Evolutionary conservation across 139 green algal species (phyloP).

Genomic region (Dunaliella primolecta): DNA sequence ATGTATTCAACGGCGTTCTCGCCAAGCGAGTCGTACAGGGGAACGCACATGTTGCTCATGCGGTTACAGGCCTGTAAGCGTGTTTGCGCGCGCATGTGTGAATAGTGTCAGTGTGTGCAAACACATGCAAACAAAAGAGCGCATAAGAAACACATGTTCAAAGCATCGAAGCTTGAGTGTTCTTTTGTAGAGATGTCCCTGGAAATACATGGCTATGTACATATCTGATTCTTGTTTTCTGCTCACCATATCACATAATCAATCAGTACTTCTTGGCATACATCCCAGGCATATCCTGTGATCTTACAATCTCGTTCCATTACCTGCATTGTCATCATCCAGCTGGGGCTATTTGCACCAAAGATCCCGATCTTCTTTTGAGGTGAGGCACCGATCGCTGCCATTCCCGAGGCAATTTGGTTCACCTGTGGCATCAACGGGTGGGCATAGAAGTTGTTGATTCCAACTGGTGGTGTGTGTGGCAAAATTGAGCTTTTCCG

Average conservation of each 20-base stretch:
- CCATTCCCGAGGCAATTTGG: conserved; percentile 38
- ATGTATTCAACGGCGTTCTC: conserved; percentile 93
- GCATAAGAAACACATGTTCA: too few species aligned
- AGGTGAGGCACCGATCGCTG: conserved; percentile 19
- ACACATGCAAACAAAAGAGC: too few species aligned
- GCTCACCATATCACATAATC: background rate
- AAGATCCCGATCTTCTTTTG: conserved; percentile 61
- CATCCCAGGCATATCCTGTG: background rate
- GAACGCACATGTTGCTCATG: conserved; percentile 80
- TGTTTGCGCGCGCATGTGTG: background rate
- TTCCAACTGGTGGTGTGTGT: too few species aligned
- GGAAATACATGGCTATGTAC: too few species aligned
- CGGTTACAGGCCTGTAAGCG: conserved; percentile 85
- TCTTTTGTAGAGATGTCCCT: too few species aligned
- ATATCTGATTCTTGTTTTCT: too few species aligned
- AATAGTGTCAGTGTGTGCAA: background rate
- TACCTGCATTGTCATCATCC: conserved; percentile 92
- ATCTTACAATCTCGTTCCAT: background rate
- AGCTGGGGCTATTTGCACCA: conserved; percentile 82
- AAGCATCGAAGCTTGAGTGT: background rate
- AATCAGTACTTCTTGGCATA: background rate
- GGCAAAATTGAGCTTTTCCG: too few species aligned
- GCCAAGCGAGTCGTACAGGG: conserved; percentile 92
- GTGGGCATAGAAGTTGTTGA: too few species aligned
- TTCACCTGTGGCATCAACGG: too few species aligned